These are phyloP conservation scores for Corchorus olitorius DNA, from an alignment of 345 rosid genomes.

Conservation along the genomic window DNA sequence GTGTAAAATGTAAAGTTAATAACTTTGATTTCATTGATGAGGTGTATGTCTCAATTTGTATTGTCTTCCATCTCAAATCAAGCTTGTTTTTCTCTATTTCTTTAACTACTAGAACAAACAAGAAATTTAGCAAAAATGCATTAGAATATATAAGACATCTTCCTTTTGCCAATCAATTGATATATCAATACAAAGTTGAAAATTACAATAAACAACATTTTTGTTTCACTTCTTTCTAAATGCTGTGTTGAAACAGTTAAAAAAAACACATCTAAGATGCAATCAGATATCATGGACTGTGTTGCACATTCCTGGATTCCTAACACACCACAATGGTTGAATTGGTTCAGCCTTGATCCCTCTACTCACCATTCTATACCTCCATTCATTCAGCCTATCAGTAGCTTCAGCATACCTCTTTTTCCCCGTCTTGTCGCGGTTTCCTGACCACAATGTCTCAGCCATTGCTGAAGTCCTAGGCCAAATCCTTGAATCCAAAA, in stretches of 20 bases:
- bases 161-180: not conserved
- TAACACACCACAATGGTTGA: conserved; percentile 86
- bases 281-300: conserved; percentile 30
- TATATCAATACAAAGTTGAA: not conserved
- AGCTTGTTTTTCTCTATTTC: not conserved
- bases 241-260: not conserved
- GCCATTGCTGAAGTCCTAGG: conserved; percentile 86
- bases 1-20: too few species aligned
- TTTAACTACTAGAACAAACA: not conserved
- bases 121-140: not conserved
- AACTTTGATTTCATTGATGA: too few species aligned
- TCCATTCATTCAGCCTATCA: conserved; percentile 80
- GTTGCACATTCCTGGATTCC: conserved; percentile 88
- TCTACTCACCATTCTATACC: conserved; percentile 79
- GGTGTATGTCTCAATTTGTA: too few species aligned
- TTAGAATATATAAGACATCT: not conserved
- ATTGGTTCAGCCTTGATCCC: conserved; percentile 84
- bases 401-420: conserved; percentile 72
- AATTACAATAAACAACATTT: not conserved
- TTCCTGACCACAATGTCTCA: conserved; percentile 86
- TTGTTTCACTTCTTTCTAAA: not conserved
- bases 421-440: conserved; percentile 59
- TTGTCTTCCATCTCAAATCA: not conserved
- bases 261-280: not conserved
- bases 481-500: conserved; percentile 73